phyloP scores from a whole-genome alignment of 2,329 filamentous ascomycete genomes.

The Fusarium palustre region DNA sequence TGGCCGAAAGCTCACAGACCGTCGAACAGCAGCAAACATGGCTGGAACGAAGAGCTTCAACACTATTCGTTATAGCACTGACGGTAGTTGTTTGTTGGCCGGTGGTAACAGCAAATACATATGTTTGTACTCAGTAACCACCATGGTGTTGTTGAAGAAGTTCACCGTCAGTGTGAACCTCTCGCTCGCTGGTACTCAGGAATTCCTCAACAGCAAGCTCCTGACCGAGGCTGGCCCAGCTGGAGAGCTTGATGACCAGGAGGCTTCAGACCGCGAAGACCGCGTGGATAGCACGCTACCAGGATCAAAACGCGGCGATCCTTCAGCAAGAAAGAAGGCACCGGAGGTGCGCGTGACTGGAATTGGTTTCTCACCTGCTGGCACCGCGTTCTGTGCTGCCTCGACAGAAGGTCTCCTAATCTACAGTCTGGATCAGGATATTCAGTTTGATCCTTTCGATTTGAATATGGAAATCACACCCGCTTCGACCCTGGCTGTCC shows the following conservation, averaged over 20 bases:
- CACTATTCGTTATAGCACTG: conserved; percentile 89
- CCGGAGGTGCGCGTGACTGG: conserved; percentile 88
- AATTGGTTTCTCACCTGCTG: conserved; percentile 89
- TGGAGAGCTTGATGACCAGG: conserved; percentile 87
- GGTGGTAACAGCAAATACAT: conserved; percentile 99
- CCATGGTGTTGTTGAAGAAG: conserved; percentile 91
- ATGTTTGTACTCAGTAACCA: conserved; percentile 94
- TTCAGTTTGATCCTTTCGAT: conserved; percentile 96
- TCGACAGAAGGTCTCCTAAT: conserved; percentile 94
- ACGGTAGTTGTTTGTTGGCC: conserved; percentile 89
- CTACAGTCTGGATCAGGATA: conserved; percentile 86
- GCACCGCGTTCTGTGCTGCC: conserved; percentile 91
- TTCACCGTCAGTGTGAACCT: conserved; percentile 96
- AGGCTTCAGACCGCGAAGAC: conserved; percentile 89
- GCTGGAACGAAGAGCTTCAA: conserved; percentile 91
- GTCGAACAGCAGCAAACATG: conserved; percentile 89
- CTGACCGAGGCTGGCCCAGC: conserved; percentile 90
- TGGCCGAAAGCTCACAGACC: conserved; percentile 87
- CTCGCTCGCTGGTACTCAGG: conserved; percentile 95
- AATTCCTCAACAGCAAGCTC: conserved; percentile 92
- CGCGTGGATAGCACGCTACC: conserved; percentile 83
- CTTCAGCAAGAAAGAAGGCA: conserved; percentile 78
- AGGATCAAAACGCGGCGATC: conserved; percentile 86
- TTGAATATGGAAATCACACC: conserved; percentile 95
- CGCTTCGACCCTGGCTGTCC: conserved; percentile 78